Evolutionary conservation across 73 alveolate species (phyloP).

Genomic region (Tetrahymena thermophila): DNA sequence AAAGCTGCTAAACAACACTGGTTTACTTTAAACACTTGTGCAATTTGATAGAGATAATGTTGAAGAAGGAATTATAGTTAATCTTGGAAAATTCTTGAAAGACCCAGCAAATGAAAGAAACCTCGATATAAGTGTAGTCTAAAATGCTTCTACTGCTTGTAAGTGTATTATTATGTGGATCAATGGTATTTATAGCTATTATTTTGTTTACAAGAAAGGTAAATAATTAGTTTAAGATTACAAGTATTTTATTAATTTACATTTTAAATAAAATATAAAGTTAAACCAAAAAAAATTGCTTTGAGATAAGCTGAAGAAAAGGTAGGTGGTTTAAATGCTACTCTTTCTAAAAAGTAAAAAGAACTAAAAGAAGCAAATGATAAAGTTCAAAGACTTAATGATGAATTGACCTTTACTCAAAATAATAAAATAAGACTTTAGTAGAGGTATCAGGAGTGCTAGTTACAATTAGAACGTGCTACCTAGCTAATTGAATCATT

Average conservation of each 20-base stretch:
- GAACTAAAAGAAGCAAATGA: constrained; percentile 89
- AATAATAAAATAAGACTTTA: constrained; percentile 81
- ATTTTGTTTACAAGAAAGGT: background rate
- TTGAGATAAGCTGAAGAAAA: constrained; percentile 73
- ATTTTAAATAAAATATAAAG: constrained; percentile 70
- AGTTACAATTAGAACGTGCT: constrained; percentile 82
- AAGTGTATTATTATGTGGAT: constrained; percentile 11
- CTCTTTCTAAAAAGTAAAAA: constrained; percentile 65
- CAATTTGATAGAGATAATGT: constrained; percentile 29
- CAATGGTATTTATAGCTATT: constrained; percentile 6
- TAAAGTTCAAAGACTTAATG: constrained; percentile 88
- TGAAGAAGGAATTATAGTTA: constrained; percentile 45
- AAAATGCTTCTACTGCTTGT: constrained; percentile 55
- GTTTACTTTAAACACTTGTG: background rate
- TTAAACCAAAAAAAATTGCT: constrained; percentile 74
- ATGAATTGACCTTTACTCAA: constrained; percentile 77
- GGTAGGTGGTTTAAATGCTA: constrained; percentile 64
- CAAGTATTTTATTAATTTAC: constrained; percentile 57
- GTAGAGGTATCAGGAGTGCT: constrained; percentile 62
- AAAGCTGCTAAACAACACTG: constrained; percentile 12
- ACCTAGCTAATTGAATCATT: constrained; percentile 86
- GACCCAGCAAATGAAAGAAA: constrained; percentile 69
- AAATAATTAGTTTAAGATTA: background rate
- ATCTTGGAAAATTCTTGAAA: constrained; percentile 11
- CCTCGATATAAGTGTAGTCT: constrained; percentile 51